Conservation (phyloP, 2,329 filamentous ascomycete species). For the Ophiostoma quercus region DNA sequence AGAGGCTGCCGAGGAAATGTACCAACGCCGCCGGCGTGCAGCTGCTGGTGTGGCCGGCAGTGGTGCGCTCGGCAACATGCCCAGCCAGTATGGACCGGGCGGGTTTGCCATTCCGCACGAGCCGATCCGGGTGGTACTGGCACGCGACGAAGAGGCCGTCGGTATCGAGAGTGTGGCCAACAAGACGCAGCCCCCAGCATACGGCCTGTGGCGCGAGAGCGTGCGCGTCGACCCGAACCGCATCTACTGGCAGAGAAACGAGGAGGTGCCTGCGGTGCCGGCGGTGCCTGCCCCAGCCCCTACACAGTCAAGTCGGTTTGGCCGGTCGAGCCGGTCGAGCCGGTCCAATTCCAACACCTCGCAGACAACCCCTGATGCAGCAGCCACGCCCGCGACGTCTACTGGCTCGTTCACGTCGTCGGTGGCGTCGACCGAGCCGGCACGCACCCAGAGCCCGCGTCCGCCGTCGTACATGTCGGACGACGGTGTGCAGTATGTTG, state of each 20-base stretch:
- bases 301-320: background rate
- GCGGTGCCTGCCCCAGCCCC: background rate
- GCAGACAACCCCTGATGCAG: background rate
- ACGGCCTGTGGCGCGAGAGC: slow-evolving; percentile 77
- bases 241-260: slow-evolving; percentile 72
- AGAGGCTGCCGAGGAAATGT: slow-evolving; percentile 33
- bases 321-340: background rate
- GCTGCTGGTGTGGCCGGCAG: slow-evolving; percentile 8
- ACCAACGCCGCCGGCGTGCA: slow-evolving; percentile 25
- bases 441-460: slow-evolving; percentile 35
- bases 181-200: slow-evolving; percentile 69
- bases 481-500: slow-evolving; percentile 66
- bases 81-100: slow-evolving; percentile 49
- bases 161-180: slow-evolving; percentile 51
- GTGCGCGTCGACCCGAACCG: slow-evolving; percentile 78
- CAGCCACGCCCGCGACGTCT: background rate
- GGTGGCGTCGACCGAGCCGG: slow-evolving; percentile 28
- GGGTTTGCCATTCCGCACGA: slow-evolving; percentile 65
- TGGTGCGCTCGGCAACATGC: slow-evolving; percentile 29
- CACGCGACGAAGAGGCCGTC: slow-evolving; percentile 65
- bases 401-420: background rate
- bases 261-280: slow-evolving; percentile 31
- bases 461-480: slow-evolving; percentile 75
- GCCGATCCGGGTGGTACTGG: slow-evolving; percentile 72
- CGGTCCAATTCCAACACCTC: slow-evolving; percentile 13